Conservation (phyloP, 2,329 filamentous ascomycete species). For the Mollisia scopiformis region DNA sequence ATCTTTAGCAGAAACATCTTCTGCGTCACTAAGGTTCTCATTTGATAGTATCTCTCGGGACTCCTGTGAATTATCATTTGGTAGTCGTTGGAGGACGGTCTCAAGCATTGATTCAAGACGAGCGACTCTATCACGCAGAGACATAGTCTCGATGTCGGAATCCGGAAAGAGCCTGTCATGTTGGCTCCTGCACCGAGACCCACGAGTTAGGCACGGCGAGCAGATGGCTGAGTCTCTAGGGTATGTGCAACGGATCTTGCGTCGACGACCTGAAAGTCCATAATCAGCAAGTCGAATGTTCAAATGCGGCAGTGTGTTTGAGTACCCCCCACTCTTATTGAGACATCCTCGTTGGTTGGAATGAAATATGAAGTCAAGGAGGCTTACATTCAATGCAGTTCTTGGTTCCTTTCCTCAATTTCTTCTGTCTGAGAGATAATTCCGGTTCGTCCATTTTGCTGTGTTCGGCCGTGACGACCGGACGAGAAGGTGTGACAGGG, state of each 20-base stretch:
- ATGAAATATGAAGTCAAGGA: no score
- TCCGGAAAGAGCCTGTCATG: constrained; percentile 18
- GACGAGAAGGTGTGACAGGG: no score
- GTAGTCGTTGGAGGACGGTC: not conserved
- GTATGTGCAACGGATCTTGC: constrained; percentile 50
- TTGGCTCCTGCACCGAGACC: constrained; percentile 46
- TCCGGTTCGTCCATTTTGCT: not conserved
- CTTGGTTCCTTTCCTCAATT: not conserved
- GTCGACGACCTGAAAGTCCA: constrained; percentile 43
- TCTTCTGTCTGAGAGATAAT: not conserved
- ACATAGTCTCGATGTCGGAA: not conserved
- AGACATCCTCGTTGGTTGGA: no score
- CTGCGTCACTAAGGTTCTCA: not conserved
- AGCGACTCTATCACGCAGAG: constrained; percentile 1
- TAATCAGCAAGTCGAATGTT: not conserved
- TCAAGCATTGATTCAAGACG: not conserved
- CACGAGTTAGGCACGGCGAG: constrained; percentile 46
- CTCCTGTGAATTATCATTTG: not conserved
- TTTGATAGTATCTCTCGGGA: no score
- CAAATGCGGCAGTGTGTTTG: no score
- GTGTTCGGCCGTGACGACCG: not conserved
- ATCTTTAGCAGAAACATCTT: not conserved
- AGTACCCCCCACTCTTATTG: no score
- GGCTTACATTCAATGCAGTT: constrained; percentile 3
- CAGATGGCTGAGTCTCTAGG: constrained; percentile 43